Percentiles rank a stretch among this genome's conserved stretches.
These are phyloP conservation scores for Sambucus nigra DNA, from an alignment of 129 eudicot genomes.

Conservation along the genomic window DNA sequence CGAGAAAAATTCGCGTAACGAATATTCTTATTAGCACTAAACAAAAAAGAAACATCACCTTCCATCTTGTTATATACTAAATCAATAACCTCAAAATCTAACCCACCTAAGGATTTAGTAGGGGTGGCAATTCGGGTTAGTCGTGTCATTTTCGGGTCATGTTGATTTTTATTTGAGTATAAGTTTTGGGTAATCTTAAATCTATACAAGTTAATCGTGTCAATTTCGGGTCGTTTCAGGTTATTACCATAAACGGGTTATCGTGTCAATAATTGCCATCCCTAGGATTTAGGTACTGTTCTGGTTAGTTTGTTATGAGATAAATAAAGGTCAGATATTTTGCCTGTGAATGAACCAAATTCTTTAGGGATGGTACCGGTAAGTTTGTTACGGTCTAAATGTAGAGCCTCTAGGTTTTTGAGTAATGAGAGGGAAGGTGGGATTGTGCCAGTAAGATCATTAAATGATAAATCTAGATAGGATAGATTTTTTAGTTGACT, in stretches of 20 bases:
- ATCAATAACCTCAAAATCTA: conserved; percentile 38
- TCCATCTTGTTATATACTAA: conserved; percentile 40
- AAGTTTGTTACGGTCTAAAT: conserved; percentile 45
- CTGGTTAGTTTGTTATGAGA: conserved; percentile 55
- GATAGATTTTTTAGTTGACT: conserved; percentile 30
- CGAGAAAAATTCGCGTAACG: conserved; percentile 22
- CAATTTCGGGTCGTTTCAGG: no score
- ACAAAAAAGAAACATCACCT: conserved; percentile 57
- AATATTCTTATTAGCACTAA: conserved; percentile 43
- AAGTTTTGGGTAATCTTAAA: no score
- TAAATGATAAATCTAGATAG: conserved; percentile 27
- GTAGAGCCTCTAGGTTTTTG: conserved; percentile 19
- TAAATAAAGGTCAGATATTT: conserved; percentile 20
- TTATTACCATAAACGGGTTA: no score
- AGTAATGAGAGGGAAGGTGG: conserved; percentile 36
- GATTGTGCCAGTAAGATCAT: conserved; percentile 46
- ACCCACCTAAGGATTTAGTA: conserved; percentile 35
- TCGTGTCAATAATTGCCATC: no score
- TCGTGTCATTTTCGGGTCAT: no score
- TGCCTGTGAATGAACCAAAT: conserved; percentile 34
- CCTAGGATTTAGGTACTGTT: conserved; percentile 33
- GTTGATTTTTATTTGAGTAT: no score
- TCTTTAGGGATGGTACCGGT: conserved; percentile 63
- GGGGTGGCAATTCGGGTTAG: no score
- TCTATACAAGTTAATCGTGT: no score